Evolutionary conservation across 208 protist species (phyloP), one percentile per base, ranked within the genome.

Genomic region (Leishmania arabica): DNA sequence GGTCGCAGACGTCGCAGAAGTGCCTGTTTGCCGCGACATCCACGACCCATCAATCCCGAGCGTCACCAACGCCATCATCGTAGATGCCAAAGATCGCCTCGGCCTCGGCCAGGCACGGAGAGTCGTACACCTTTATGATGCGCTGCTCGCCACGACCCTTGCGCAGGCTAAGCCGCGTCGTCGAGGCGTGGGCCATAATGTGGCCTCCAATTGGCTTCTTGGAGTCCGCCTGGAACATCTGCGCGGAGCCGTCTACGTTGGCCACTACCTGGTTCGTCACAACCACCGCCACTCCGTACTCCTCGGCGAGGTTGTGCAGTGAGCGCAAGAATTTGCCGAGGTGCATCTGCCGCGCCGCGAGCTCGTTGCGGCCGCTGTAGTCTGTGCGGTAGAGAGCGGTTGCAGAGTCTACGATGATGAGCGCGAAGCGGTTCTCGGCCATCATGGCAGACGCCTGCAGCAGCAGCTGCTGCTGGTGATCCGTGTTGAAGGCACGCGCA

Each of bases 131-230:
- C 88, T 99, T 99, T 79, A 99, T 99, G 77, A 99, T 98, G 81
- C 99, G 95, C 64, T 98, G 97, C 88, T 99, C 99, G 37, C 99
- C 99, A 54, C 98, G 93, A 53, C 99, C 99, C 88, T 99, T 99
- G 56, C 99, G 93, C 8, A 99, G 92, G 75, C 89, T 99, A 42
- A 99, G 88, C 15, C 99, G 87, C 11, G 99, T 99, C 34, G 99
- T 99, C 1, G 99, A 99, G 17, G 99, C 99, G 91, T 99, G 99
- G 21, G 99, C 99, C 93, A 99, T 99, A 88, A 99, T 99, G 89
- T 99, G 99, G 15, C 99, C 99, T n/a, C 99, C 99, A 85, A 99
- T 99, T 34, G 99, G 99, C 91, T 99, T 99, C 84, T 99, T 99
- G 37, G 99, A 95, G 83, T 99, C 98, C 8, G 98, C 91, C 84